Evolutionary conservation across 768 basidiomycete species (phyloP), one percentile per base, ranked within the genome.

Genomic region (Kondoa malvinella): DNA sequence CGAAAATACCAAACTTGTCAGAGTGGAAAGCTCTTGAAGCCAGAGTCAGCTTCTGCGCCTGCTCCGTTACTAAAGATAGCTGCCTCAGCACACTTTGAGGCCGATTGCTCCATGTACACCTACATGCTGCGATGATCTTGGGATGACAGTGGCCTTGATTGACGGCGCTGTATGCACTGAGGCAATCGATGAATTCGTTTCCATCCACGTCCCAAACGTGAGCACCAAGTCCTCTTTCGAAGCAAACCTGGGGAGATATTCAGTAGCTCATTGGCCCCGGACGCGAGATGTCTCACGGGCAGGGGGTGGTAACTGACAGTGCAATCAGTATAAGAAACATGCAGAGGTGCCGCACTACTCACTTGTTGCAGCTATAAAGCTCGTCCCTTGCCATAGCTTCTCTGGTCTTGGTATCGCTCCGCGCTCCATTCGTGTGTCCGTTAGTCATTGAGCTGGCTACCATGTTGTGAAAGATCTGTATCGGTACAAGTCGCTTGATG

Each of bases 21-120:
- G 94, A 95, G 81, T 96, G 90, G 81, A 99, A 97, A 0, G 95
- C 95, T 69, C 95, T 83, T 57, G 92, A 95, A 2, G 90, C 91
- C 61, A 99, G 83, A 0, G 95, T 95, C 67, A 97, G 83, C 76
- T 84, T 87, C 78, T 86, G 84, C 1, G 92, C 86, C 79, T 99
- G 95, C 65, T 84, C 82, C 34, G 85, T 79, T 57, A 97, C 40
- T 50, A 21, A 8, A 8, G n/a, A n/a, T 83, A 4, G 92, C 83
- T 15, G 81, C 81, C 59, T 94, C 85, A 33, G 33, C 58, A 26
- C 8, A 31, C n/a, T 31, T 29, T 26, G 25, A 4, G 21, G 40
- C 40, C 8, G 40, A 50, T 50, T n/a, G n/a, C n/a, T n/a, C n/a
- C 40, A 50, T 8, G 21, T 8, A 50, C 12, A 50, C 40, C 21